Percentiles rank a stretch among this genome's conserved stretches.
phyloP scores from a whole-genome alignment of 306 rosid genomes.

The Hippophae rhamnoides region DNA sequence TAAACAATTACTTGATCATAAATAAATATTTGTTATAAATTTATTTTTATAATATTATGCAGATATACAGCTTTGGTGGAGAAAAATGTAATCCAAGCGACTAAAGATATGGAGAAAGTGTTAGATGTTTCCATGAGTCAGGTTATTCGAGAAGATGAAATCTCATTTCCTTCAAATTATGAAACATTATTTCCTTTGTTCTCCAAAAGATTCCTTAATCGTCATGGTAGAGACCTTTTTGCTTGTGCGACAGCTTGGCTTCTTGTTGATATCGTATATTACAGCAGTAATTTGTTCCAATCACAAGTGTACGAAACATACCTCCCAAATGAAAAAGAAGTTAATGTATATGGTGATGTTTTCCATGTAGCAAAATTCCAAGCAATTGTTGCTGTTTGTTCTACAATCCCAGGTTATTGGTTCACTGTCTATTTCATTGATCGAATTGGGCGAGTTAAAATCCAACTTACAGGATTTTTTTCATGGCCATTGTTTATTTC shows the following conservation, averaged over 20 bases:
- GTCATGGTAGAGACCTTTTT: constrained; percentile 61
- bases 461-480: constrained; percentile 53
- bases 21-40: too few relatives aligned
- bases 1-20: too few relatives aligned
- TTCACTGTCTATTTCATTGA: constrained; percentile 18
- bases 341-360: constrained; percentile 31
- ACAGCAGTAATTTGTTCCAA: constrained; percentile 66
- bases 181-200: constrained; percentile 26
- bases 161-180: not conserved
- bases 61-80: constrained; percentile 82
- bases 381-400: constrained; percentile 44
- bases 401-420: constrained; percentile 76
- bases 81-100: constrained; percentile 59
- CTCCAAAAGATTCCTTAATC: constrained; percentile 39
- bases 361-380: constrained; percentile 36
- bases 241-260: constrained; percentile 52
- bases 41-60: too few relatives aligned
- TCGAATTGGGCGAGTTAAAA: constrained; percentile 49
- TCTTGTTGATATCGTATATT: constrained; percentile 57
- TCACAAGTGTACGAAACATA: constrained; percentile 28
- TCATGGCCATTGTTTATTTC: constrained; percentile 44
- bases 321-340: accelerated
- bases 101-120: constrained; percentile 68
- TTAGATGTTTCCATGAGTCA: constrained; percentile 35
- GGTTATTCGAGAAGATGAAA: constrained; percentile 37